Conservation (phyloP, 208 protist species). For the Trypanosoma cruzi region DNA sequence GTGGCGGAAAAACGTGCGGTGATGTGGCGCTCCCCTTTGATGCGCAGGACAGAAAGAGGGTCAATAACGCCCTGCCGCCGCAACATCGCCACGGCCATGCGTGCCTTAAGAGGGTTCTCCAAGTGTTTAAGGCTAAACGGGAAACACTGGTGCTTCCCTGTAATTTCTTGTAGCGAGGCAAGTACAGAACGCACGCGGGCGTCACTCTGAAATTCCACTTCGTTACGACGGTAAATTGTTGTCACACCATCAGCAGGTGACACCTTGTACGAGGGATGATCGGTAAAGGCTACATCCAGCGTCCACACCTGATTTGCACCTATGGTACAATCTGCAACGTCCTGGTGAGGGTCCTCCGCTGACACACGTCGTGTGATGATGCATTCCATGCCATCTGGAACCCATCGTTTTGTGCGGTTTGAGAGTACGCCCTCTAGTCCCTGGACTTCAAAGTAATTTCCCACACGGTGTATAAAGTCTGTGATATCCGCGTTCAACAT, state of each 20-base stretch:
- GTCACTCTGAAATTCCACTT: slow-evolving; percentile 58
- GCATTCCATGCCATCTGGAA: slow-evolving; percentile 97
- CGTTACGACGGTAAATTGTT: slow-evolving; percentile 71
- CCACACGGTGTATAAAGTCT: slow-evolving; percentile 91
- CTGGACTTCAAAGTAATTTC: slow-evolving; percentile 89
- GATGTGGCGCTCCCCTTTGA: slow-evolving; percentile 55
- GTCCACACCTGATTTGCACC: slow-evolving; percentile 83
- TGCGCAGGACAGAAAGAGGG: slow-evolving; percentile 50
- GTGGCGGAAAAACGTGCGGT: slow-evolving; percentile 84
- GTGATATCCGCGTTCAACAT: slow-evolving; percentile 92
- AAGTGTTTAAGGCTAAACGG: slow-evolving; percentile 79
- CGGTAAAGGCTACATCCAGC: slow-evolving; percentile 90
- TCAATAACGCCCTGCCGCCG: slow-evolving; percentile 67
- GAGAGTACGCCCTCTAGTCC: slow-evolving; percentile 97
- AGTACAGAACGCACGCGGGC: slow-evolving; percentile 63
- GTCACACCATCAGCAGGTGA: slow-evolving; percentile 42
- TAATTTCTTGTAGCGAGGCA: slow-evolving; percentile 63
- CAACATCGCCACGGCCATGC: slow-evolving; percentile 73
- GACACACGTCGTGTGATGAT: slow-evolving; percentile 92
- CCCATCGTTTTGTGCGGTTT: slow-evolving; percentile 96
- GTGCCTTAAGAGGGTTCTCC: slow-evolving; percentile 55
- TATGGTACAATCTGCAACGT: slow-evolving; percentile 89
- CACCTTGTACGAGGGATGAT: slow-evolving; percentile 38
- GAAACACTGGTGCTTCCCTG: slow-evolving; percentile 73
- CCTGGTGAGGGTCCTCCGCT: slow-evolving; percentile 78